Conservation (phyloP, 78 protist species). For the Trichosphaerium sp. region DNA sequence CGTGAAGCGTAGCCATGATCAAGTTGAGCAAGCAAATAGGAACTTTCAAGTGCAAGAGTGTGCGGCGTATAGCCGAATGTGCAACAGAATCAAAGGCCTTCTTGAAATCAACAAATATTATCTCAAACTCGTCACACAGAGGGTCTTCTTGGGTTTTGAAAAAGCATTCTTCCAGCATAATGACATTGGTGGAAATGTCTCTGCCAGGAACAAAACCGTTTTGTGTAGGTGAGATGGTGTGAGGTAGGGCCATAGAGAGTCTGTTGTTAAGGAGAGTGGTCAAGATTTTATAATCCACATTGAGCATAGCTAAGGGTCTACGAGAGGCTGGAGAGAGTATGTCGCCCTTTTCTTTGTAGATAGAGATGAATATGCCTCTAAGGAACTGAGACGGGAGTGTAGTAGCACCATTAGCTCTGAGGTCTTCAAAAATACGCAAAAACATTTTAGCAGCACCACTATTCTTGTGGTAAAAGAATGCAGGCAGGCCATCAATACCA, state of each 20-base stretch:
- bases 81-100: background rate
- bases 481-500: too few species aligned
- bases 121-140: too few species aligned
- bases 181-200: background rate
- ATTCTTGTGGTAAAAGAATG: too few species aligned
- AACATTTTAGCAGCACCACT: too few species aligned
- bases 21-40: too few species aligned
- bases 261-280: slow-evolving; percentile 1
- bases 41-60: background rate
- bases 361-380: background rate
- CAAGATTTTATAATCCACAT: background rate
- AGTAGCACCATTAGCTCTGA: too few species aligned
- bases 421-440: too few species aligned
- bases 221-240: background rate
- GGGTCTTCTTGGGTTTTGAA: background rate
- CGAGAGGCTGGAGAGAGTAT: background rate
- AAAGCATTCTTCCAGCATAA: background rate
- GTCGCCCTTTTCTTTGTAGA: slow-evolving; percentile 4
- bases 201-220: slow-evolving; percentile 9
- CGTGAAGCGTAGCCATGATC: too few species aligned
- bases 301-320: background rate
- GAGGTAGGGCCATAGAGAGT: background rate
- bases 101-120: background rate
- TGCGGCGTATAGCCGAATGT: background rate
- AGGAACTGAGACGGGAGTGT: too few species aligned